Percentiles rank a stretch among this genome's conserved stretches.
These are phyloP conservation scores for Magnusiomyces clavatus DNA, from an alignment of 1,139 yeast species.

Conservation along the genomic window DNA sequence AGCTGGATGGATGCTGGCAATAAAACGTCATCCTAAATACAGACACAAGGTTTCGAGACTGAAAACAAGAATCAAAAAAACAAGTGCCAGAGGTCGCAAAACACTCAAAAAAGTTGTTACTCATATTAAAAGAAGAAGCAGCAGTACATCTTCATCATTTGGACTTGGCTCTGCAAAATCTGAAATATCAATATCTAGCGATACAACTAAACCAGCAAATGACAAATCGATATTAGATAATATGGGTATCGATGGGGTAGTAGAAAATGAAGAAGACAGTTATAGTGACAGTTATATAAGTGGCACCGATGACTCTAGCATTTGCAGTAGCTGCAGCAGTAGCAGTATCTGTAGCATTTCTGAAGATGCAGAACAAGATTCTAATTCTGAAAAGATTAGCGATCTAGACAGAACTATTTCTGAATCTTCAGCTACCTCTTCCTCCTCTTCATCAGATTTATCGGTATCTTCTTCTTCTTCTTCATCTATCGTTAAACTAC, in stretches of 20 bases:
- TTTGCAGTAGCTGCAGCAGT: background rate
- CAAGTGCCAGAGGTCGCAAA: slow-evolving; percentile 8
- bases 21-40: slow-evolving; percentile 50
- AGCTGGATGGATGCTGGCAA: slow-evolving; percentile 45
- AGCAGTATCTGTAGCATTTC: background rate
- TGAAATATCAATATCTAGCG: background rate
- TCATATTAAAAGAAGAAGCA: background rate
- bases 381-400: background rate
- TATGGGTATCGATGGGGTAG: background rate
- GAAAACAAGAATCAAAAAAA: slow-evolving; percentile 8
- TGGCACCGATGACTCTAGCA: background rate
- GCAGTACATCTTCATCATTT: background rate
- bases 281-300: background rate
- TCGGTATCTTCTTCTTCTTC: background rate
- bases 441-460: background rate
- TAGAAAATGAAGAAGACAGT: background rate
- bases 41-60: slow-evolving; percentile 24
- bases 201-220: background rate
- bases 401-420: background rate
- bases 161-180: background rate
- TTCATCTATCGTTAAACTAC: background rate
- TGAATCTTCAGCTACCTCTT: background rate
- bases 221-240: background rate
- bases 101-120: slow-evolving; percentile 10
- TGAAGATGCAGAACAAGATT: background rate